Conservation (phyloP, 768 basidiomycete species). For the Leccinum rimulosum region DNA sequence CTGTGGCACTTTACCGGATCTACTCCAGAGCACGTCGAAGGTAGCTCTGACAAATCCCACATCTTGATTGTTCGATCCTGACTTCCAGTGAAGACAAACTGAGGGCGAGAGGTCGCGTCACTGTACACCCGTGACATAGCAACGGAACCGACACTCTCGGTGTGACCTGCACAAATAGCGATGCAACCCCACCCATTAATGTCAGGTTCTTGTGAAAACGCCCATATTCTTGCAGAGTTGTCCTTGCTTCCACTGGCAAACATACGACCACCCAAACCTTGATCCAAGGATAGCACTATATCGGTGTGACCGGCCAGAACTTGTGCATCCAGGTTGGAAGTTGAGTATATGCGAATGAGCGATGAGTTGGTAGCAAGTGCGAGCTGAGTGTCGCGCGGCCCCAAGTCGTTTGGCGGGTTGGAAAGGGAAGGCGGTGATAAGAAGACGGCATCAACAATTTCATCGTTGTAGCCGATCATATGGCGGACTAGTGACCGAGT, state of each 20-base stretch:
- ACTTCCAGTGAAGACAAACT: conserved; percentile 91
- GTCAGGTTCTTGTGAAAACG: conserved; percentile 22
- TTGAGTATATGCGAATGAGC: conserved; percentile 86
- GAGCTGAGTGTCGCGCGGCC: conserved; percentile 61
- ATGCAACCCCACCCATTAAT: conserved; percentile 55
- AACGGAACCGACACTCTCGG: conserved; percentile 90
- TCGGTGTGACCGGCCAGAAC: conserved; percentile 88
- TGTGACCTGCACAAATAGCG: conserved; percentile 88
- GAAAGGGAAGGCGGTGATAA: conserved; percentile 45
- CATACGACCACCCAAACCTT: conserved; percentile 59
- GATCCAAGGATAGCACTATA: conserved; percentile 85
- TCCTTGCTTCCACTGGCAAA: conserved; percentile 96
- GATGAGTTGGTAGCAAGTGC: conserved; percentile 98
- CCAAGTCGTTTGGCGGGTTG: conserved; percentile 16
- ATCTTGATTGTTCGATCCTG: conserved; percentile 98
- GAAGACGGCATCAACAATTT: conserved; percentile 89
- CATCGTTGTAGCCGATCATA: conserved; percentile 96
- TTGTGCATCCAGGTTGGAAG: conserved; percentile 73
- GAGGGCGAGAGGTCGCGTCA: conserved; percentile 31
- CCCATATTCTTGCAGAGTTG: conserved; percentile 84
- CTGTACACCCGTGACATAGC: conserved; percentile 59
- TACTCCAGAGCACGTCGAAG: conserved; percentile 28
- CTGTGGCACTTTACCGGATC: conserved; percentile 59
- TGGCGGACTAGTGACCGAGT: conserved; percentile 68
- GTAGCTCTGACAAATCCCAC: conserved; percentile 81